Conservation (phyloP, 108 stramenopile genomes). For the Cyclotella choctawhatcheeana region DNA sequence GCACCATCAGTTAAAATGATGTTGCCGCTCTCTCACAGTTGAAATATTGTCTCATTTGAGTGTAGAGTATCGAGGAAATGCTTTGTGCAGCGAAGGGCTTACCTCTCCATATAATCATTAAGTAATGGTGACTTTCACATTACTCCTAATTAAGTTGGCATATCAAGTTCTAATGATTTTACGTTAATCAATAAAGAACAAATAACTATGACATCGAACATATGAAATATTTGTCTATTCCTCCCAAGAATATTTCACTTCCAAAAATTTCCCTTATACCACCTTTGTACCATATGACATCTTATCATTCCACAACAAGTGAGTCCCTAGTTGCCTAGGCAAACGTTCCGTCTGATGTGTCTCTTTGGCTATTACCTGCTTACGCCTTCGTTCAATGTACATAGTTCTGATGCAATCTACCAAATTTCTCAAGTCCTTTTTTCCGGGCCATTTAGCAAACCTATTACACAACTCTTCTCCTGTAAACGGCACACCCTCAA, state of each 20-base stretch:
- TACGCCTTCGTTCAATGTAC: constrained; percentile 36
- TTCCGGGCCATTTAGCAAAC: constrained; percentile 5
- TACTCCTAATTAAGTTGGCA: no score
- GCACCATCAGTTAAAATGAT: constrained; percentile 56
- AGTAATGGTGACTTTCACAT: no score
- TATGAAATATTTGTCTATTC: no score
- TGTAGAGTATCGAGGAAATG: no score
- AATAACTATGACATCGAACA: background rate
- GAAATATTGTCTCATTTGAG: no score
- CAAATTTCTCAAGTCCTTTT: constrained; percentile 16
- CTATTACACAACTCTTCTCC: constrained; percentile 20
- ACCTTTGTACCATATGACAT: constrained; percentile 8
- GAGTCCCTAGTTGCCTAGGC: constrained; percentile 22
- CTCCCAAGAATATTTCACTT: no score
- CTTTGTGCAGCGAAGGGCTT: no score
- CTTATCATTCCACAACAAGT: constrained; percentile 26
- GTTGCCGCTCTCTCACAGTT: background rate
- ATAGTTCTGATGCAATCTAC: constrained; percentile 22
- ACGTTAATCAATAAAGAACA: no score
- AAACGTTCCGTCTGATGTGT: background rate
- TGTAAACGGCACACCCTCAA: constrained; percentile 39
- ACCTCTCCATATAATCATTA: no score
- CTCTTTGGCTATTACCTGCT: constrained; percentile 21
- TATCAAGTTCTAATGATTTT: no score
- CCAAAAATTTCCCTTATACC: no score